These are phyloP conservation scores for Solanum hybrid DNA, from an alignment of 305 asterid genomes.

Conservation along the genomic window DNA sequence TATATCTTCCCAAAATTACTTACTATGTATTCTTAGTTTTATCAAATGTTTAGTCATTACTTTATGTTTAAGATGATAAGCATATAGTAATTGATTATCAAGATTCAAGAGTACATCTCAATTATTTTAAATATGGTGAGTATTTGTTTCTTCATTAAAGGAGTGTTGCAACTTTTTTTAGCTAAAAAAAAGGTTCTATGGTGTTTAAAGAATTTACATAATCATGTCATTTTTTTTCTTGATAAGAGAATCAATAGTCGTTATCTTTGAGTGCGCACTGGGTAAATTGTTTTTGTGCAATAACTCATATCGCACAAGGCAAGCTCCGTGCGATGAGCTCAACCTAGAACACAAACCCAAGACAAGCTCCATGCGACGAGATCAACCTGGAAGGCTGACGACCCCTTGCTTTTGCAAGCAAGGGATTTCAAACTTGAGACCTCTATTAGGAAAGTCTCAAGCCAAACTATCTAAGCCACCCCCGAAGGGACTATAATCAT, in stretches of 20 bases:
- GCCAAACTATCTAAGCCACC: not conserved
- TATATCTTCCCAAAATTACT: not conserved
- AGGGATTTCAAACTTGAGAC: not conserved
- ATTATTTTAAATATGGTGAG: not conserved
- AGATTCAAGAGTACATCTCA: not conserved
- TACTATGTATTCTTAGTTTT: not conserved
- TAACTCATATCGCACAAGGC: not conserved
- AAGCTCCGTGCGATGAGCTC: not conserved
- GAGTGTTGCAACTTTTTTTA: not conserved
- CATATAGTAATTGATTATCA: not conserved
- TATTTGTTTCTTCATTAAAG: not conserved
- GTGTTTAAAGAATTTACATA: not conserved
- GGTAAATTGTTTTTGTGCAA: not conserved
- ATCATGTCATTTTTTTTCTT: not conserved
- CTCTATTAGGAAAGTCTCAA: not conserved
- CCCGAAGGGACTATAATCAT: not conserved
- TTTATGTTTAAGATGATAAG: not conserved
- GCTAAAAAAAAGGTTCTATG: not conserved
- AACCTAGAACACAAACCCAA: not conserved
- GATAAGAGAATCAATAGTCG: not conserved
- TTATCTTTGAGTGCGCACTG: not conserved
- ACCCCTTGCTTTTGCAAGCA: not conserved
- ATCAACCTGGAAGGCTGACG: accelerated
- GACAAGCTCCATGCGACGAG: not conserved
- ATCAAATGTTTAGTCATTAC: not conserved